Evolutionary conservation across 768 basidiomycete genomes (phyloP).

Genomic region (Panaeolus cyanescens): DNA sequence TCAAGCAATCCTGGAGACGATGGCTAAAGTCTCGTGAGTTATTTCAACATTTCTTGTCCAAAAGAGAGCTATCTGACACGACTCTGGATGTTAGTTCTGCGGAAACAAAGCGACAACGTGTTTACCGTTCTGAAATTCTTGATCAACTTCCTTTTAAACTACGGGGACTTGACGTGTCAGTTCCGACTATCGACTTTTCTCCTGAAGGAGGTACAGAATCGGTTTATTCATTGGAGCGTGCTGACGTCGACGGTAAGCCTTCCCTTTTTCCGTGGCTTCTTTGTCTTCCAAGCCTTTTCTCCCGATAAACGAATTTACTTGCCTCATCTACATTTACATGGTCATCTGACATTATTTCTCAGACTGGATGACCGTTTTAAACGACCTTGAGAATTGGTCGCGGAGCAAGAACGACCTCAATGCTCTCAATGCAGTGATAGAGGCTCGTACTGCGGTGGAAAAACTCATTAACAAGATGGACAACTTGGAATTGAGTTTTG

Average conservation of each 20-base stretch:
- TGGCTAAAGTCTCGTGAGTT: slow-evolving; percentile 86
- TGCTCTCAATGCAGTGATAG: slow-evolving; percentile 57
- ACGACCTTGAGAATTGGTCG: slow-evolving; percentile 62
- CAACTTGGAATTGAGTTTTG: slow-evolving; percentile 76
- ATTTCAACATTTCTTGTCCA: background rate
- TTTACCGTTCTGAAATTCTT: slow-evolving; percentile 83
- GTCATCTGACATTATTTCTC: background rate
- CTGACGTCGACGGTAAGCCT: slow-evolving; percentile 72
- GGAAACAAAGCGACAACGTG: slow-evolving; percentile 81
- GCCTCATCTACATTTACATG: background rate
- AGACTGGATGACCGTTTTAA: slow-evolving; percentile 38
- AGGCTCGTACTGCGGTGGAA: slow-evolving; percentile 63
- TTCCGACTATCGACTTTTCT: slow-evolving; percentile 79
- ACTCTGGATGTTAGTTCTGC: slow-evolving; percentile 46
- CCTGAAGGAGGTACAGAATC: slow-evolving; percentile 65
- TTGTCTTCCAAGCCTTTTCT: slow-evolving; percentile 9
- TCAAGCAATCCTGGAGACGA: slow-evolving; percentile 78
- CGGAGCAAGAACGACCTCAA: slow-evolving; percentile 43
- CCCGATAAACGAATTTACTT: slow-evolving; percentile 50
- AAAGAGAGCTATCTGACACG: background rate
- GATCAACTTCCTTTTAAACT: slow-evolving; percentile 88
- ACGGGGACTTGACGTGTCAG: slow-evolving; percentile 77
- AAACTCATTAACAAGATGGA: slow-evolving; percentile 81
- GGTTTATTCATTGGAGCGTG: slow-evolving; percentile 66
- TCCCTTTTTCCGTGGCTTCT: slow-evolving; percentile 8